Conservation (phyloP, 768 basidiomycete species). For the Tubosaeta brunneosetosa region DNA sequence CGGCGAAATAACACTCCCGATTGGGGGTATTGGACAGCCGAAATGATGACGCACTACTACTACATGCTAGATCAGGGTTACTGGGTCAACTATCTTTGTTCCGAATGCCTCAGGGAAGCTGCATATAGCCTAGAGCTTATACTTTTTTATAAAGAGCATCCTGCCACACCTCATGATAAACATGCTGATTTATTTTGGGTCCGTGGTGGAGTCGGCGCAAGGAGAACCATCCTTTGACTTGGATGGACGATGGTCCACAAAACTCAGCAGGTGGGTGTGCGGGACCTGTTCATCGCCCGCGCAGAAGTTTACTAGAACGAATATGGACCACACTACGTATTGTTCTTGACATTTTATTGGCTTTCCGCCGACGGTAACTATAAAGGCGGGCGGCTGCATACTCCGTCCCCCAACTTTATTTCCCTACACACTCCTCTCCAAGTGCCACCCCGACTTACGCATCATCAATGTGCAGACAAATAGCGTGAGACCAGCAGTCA, state of each 20-base stretch:
- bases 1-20: slow-evolving; percentile 6
- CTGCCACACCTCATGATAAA: slow-evolving; percentile 30
- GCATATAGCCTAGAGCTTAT: slow-evolving; percentile 15
- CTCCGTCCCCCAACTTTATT: slow-evolving; percentile 12
- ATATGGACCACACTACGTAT: slow-evolving; percentile 26
- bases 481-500: slow-evolving; percentile 55
- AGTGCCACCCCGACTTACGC: neutral
- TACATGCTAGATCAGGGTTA: slow-evolving; percentile 18
- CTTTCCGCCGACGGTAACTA: slow-evolving; percentile 22
- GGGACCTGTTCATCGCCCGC: slow-evolving; percentile 23
- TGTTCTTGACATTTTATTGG: slow-evolving; percentile 26
- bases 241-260: slow-evolving; percentile 9
- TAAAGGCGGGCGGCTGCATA: slow-evolving; percentile 20
- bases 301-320: slow-evolving; percentile 21
- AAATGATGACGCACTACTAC: slow-evolving; percentile 17
- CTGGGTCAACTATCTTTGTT: slow-evolving; percentile 21
- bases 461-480: slow-evolving; percentile 61
- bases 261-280: slow-evolving; percentile 28
- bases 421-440: slow-evolving; percentile 4
- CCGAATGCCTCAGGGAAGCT: slow-evolving; percentile 22
- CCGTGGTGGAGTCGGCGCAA: slow-evolving; percentile 3
- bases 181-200: slow-evolving; percentile 12
- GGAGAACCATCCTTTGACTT: slow-evolving; percentile 15
- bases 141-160: slow-evolving; percentile 27
- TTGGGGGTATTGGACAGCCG: slow-evolving; percentile 12